phyloP scores from a whole-genome alignment of 805 yeast species.

The Kuraishia ogatae region DNA sequence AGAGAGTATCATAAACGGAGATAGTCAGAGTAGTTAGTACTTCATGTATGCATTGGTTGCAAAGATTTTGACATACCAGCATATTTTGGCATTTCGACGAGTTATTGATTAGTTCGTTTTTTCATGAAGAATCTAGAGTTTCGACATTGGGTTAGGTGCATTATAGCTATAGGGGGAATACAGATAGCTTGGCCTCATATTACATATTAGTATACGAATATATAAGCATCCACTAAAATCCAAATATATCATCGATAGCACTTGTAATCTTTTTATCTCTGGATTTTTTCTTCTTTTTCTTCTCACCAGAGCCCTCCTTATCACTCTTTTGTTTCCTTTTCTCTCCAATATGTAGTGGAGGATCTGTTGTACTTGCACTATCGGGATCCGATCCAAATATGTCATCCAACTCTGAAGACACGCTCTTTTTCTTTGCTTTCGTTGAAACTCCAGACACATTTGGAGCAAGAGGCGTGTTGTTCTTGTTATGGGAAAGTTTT shows the following conservation, averaged over 20 bases:
- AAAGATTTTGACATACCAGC: too few species aligned
- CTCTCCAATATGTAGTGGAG: not conserved
- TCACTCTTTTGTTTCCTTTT: not conserved
- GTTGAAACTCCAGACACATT: conserved; percentile 6
- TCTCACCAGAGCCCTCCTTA: not conserved
- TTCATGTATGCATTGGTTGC: too few species aligned
- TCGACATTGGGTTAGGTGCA: not conserved
- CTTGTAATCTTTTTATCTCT: not conserved
- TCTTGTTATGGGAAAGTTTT: not conserved
- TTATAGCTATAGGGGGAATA: not conserved
- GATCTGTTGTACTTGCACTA: too few species aligned
- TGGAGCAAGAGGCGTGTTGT: not conserved
- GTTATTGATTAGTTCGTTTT: not conserved
- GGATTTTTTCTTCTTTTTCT: not conserved
- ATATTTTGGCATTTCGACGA: not conserved
- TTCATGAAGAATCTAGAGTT: too few species aligned
- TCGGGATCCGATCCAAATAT: conserved; percentile 45
- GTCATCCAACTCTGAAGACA: conserved; percentile 58
- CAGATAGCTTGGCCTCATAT: not conserved
- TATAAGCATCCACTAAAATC: not conserved
- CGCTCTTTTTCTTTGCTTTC: conserved; percentile 35
- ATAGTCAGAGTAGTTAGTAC: not conserved
- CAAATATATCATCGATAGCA: conserved; percentile 2
- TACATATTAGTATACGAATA: not conserved
- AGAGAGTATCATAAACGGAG: conserved; percentile 14